Evolutionary conservation across 2,329 filamentous ascomycete genomes (phyloP), one percentile per base, ranked within the genome.

Genomic region (Camillea tinctor): DNA sequence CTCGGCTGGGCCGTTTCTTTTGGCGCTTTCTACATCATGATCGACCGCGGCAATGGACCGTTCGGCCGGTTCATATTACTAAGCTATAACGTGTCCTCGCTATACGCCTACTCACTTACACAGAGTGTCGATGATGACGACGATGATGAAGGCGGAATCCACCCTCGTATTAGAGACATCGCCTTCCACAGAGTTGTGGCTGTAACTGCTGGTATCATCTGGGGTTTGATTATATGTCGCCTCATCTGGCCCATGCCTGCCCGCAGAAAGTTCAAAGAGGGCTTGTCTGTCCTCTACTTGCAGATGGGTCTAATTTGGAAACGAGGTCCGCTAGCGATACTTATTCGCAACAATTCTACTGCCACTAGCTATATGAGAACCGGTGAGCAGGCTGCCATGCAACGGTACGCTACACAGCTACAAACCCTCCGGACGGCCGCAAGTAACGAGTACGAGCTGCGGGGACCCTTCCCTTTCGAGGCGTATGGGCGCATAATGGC

Each of bases 251-350:
- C 95, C 8, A 96, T 97, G 63, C 95, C 92, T 30, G 95, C 93
- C 1, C 85, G 95, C 50, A 83, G 84, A 64, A 96, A 96, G 76
- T 88, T 98, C 69, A 92, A 95, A 71, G 89, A 96, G 69, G 94
- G 94, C 1, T 82, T 97, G 11, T 91, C 92, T 24, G 81, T 97
- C n/a, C 80, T 99, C 13, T 98, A 95, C 85, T 82, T 99, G 6
- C 91, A 96, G 60, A 93, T 99, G 87, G 92, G 93, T 17, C 83
- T 99, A 36, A 93, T 98, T 65, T 99, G 95, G 95, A 96, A 94
- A 77, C 87, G 93, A 51, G 94, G 96, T 8, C 95, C 95, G 0
- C 80, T 99, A 22, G 89, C 90, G 4, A 86, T 88, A 6, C 82
- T 97, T 58, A 78, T 88, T 0, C 82, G 87, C 52, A 86, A 82